Evolutionary conservation across 2,329 filamentous ascomycete genomes (phyloP), one percentile per base, ranked within the genome.

Genomic region (Aspergillus sp.): DNA sequence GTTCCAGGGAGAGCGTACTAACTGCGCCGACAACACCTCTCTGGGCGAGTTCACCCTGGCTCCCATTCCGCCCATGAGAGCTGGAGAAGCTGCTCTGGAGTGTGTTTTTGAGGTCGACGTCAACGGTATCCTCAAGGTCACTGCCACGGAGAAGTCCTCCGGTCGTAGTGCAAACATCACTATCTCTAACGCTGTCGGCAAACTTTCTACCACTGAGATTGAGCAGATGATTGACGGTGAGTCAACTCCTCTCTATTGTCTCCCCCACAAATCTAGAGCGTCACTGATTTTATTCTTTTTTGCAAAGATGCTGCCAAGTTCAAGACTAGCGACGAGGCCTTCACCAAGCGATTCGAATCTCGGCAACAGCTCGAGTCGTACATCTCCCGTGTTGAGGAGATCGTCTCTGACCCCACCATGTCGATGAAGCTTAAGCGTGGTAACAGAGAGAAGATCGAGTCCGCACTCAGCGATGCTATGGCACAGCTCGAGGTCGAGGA

Each of bases 121-220:
- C 86, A 99, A 99, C 85, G 95, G 95, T 89, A 96, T 97, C 78
- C 89, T 99, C 67, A 99, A 99, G 88, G 95, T 98, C 73, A 98
- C 93, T 64, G 95, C 95, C 68, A 97, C 93, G 48, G 95, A 99
- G 87, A 99, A 99, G 88, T 93, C 91, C 69, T 96, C 95, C 35
- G 95, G 95, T 73, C 93, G 95, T 78, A 95, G 86, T 74, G 95
- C 95, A 81, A 99, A 99, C 88, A 99, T 99, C 79, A 99, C 95
- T 77, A 99, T 99, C 81, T 91, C 91, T 81, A 99, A 99, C 88
- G 96, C 95, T 60, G 93, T 99, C 72, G 95, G 95, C 79, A 99
- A 99, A 86, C 91, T 99, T 68, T 96, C 92, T 63, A 90, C 89
- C 54, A 81, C 81, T 63, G 95, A 99, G 83, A 99, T 99, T 66